phyloP scores from a whole-genome alignment of 2,329 filamentous ascomycete species.

The Fusarium compactum region DNA sequence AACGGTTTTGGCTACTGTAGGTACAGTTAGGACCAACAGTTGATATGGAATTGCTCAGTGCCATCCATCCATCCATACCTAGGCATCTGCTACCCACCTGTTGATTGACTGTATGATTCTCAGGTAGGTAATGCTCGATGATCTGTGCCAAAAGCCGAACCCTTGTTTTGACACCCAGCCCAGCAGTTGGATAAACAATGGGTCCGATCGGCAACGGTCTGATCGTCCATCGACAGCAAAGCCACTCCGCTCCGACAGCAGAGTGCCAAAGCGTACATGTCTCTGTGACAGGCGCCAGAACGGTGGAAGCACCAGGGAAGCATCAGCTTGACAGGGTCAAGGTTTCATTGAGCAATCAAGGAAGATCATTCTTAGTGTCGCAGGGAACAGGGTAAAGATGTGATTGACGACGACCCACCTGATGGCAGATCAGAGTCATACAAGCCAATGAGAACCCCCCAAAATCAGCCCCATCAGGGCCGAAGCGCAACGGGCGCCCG shows the following conservation, averaged over 20 bases:
- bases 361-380: slow-evolving; percentile 18
- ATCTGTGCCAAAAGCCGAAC: not conserved
- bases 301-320: slow-evolving; percentile 40
- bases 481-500: slow-evolving; percentile 44
- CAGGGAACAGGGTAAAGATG: slow-evolving; percentile 24
- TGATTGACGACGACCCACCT: slow-evolving; percentile 1
- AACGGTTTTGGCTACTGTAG: not conserved
- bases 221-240: slow-evolving; percentile 15
- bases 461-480: slow-evolving; percentile 18
- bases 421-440: slow-evolving; percentile 21
- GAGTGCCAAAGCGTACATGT: slow-evolving; percentile 11
- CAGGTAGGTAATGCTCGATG: not conserved
- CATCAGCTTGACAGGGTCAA: slow-evolving; percentile 35
- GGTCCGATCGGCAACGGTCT: slow-evolving; percentile 36
- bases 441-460: slow-evolving; percentile 7
- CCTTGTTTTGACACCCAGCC: slow-evolving; percentile 1
- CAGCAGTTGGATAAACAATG: slow-evolving; percentile 24
- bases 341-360: slow-evolving; percentile 23
- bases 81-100: not conserved
- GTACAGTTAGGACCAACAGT: not conserved
- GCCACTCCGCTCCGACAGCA: slow-evolving; percentile 12
- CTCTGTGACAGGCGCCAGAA: slow-evolving; percentile 37
- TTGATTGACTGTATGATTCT: not conserved
- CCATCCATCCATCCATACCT: not conserved
- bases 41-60: not conserved